Percentiles rank a stretch among this genome's conserved stretches.
phyloP scores from a whole-genome alignment of 768 basidiomycete species.

The Mrakia blollopis region DNA sequence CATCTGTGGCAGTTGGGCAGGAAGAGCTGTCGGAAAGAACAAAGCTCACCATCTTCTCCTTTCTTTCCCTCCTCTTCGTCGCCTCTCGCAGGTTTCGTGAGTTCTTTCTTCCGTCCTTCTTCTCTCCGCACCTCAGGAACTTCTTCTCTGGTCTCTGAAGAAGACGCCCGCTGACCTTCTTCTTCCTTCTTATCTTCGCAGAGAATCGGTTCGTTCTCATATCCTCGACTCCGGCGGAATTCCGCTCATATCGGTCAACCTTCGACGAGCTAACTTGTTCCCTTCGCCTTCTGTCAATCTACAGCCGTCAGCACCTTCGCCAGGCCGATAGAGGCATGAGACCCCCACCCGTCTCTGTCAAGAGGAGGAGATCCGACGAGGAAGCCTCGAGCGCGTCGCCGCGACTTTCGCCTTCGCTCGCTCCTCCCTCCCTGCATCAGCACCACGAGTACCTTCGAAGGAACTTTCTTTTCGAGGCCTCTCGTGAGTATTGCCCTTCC shows the following conservation, averaged over 20 bases:
- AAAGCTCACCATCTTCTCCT: too few species aligned
- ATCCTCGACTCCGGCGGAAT: neutral
- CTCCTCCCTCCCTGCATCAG: neutral
- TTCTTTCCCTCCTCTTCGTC: too few species aligned
- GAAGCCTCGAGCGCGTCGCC: neutral
- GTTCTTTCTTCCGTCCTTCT: too few species aligned
- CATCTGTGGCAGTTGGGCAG: too few species aligned
- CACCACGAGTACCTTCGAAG: neutral
- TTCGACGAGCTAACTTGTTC: neutral
- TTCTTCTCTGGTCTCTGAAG: neutral
- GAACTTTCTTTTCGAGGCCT: neutral
- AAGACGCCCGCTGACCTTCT: neutral
- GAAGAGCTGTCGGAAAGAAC: too few species aligned
- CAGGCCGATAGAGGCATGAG: neutral
- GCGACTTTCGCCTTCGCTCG: neutral
- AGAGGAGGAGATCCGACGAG: neutral
- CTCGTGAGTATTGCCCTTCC: neutral
- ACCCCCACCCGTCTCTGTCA: neutral
- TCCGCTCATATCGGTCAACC: neutral
- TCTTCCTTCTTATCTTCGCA: neutral
- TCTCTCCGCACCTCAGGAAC: neutral
- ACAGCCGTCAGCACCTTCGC: neutral
- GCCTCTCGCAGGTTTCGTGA: too few species aligned
- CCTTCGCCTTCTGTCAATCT: neutral
- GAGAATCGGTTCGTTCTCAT: constrained; percentile 10